Conservation (phyloP, 2,329 filamentous ascomycete species). For the Annulohypoxylon truncatum region DNA sequence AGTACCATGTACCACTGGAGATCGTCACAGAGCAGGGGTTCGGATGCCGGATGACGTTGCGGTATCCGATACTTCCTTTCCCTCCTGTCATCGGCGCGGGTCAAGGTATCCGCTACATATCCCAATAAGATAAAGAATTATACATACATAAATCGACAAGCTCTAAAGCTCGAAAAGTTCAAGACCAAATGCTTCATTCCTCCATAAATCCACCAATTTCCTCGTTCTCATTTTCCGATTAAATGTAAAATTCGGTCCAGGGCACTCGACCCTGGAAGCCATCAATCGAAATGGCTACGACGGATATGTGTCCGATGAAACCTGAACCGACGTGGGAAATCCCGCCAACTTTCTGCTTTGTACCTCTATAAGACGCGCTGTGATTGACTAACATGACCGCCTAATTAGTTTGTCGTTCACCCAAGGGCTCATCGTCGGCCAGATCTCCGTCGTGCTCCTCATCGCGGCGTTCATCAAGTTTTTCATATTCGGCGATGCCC, state of each 20-base stretch:
- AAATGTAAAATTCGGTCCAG: slow-evolving; percentile 4
- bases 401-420: slow-evolving; percentile 82
- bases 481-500: slow-evolving; percentile 98
- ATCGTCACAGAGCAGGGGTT: slow-evolving; percentile 43
- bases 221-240: neutral
- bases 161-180: slow-evolving; percentile 9
- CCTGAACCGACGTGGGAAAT: slow-evolving; percentile 50
- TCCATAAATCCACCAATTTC: slow-evolving; percentile 11
- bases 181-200: slow-evolving; percentile 23
- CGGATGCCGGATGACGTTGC: slow-evolving; percentile 32
- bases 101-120: slow-evolving; percentile 6
- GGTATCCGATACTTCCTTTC: slow-evolving; percentile 38
- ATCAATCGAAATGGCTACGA: slow-evolving; percentile 42
- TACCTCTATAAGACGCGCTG: neutral
- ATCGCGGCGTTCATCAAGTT: slow-evolving; percentile 98
- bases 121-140: slow-evolving; percentile 47
- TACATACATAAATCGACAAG: slow-evolving; percentile 17
- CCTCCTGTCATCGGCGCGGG: neutral
- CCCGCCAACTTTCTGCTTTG: slow-evolving; percentile 18
- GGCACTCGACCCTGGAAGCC: slow-evolving; percentile 23
- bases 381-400: slow-evolving; percentile 36
- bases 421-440: slow-evolving; percentile 91
- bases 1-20: neutral
- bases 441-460: slow-evolving; percentile 90
- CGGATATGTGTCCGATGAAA: slow-evolving; percentile 50